Evolutionary conservation across 2,329 filamentous ascomycete species (phyloP).

Genomic region (Cercospora janseana): DNA sequence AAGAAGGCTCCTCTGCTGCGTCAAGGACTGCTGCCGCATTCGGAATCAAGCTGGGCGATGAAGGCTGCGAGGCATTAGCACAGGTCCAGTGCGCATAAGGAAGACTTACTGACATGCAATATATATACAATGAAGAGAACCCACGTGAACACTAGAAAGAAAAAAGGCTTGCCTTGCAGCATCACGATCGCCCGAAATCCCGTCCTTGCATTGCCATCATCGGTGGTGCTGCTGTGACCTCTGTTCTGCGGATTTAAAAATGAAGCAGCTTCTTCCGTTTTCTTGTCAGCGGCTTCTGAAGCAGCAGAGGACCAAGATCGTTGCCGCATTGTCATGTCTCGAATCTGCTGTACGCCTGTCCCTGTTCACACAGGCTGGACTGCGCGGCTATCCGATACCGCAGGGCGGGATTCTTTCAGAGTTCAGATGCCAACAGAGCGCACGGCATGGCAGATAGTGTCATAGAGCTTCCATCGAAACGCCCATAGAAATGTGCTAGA

Average conservation of each 20-base stretch:
- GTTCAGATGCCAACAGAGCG: too few species aligned
- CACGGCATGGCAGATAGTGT: too few species aligned
- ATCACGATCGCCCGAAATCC: constrained; percentile 15
- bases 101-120: constrained; percentile 9
- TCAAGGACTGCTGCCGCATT: constrained; percentile 1
- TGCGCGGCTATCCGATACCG: not conserved
- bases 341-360: not conserved
- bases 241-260: constrained; percentile 2
- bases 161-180: constrained; percentile 15
- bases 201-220: not conserved
- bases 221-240: not conserved
- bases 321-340: constrained; percentile 15
- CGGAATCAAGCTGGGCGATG: not conserved
- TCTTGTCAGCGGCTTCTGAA: constrained; percentile 7
- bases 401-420: too few species aligned
- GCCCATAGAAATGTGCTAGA: too few species aligned
- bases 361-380: not conserved
- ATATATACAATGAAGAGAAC: constrained; percentile 16
- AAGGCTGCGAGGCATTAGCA: not conserved
- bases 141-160: constrained; percentile 15
- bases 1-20: not conserved
- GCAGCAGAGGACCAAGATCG: constrained; percentile 16
- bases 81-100: not conserved
- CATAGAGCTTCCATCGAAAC: too few species aligned
- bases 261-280: constrained; percentile 1